Base-by-base conservation (phyloP, 176 grass and related monocot species). In the Luzula sylvatica region DNA sequence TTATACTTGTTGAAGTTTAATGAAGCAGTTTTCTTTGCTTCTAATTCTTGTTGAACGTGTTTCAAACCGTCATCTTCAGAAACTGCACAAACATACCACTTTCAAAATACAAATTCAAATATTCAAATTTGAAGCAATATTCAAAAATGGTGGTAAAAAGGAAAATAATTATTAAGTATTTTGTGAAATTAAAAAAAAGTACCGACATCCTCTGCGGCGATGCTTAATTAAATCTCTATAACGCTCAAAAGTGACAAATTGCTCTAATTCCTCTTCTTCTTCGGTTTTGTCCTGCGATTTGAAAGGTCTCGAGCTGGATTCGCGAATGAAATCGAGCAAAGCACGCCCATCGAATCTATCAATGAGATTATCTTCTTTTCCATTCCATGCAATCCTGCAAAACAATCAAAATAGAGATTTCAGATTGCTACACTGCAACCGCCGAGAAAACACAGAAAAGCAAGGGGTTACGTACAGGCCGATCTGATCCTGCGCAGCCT, bases 241-340 rank as follows among this genome's bases (percentile, higher is more conserved):
- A 83, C 93, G 81, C 77, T 98, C 93, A 79, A 98, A 98, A 90
- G 82, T 98, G 86, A 92, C 93, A 98, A 98, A 90, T 67, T 98
- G 85, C 53, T 90, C 93, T 72, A 98, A 65, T 51, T 92, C 93
- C 70, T 98, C 84, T 43, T 87, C 86, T 69, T 98, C 93, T 53
- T 90, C 93, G 40, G 86, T 80, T 65, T 90, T 98, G 26, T 87
- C 78, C 59, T 87, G 82, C 56, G 39, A 65, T 72, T 66, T 78
- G 74, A 65, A 56, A 48, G 75, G 71, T 9, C 30, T 35, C 54
- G 78, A 76, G 63, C 78, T 67, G 39, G 81, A 27, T 27, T 98
- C 81, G 15, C 86, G 71, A 59, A 98, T 98, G 55, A 98, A 98
- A 65, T 98, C 93, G 43, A 98, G 93, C 42, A 98, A 46, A 53